Evolutionary conservation across 108 stramenopile genomes (phyloP).

Genomic region (Cyclotella kingstonii): DNA sequence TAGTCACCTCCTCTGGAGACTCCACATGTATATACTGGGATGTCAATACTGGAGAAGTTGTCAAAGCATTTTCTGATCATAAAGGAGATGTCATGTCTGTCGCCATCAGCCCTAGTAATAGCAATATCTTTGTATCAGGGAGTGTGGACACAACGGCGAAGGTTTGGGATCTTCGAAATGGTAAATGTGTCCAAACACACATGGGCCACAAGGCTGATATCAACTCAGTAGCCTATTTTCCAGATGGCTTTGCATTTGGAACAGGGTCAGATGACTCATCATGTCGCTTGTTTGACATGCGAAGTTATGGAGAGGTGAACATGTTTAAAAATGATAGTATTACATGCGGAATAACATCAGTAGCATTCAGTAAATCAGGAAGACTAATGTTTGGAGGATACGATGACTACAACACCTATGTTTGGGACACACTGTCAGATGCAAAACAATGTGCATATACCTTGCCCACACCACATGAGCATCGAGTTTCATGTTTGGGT

Average conservation of each 20-base stretch:
- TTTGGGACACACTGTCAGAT: slow-evolving; percentile 74
- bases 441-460: slow-evolving; percentile 47
- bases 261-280: slow-evolving; percentile 96
- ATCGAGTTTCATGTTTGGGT: slow-evolving; percentile 94
- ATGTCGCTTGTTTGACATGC: slow-evolving; percentile 93
- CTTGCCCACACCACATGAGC: slow-evolving; percentile 82
- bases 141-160: slow-evolving; percentile 95
- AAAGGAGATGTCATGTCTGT: slow-evolving; percentile 94
- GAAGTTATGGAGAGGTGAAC: slow-evolving; percentile 87
- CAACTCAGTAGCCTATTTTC: slow-evolving; percentile 95
- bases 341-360: slow-evolving; percentile 79
- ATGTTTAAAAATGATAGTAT: slow-evolving; percentile 78
- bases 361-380: slow-evolving; percentile 74
- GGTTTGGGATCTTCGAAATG: slow-evolving; percentile 95
- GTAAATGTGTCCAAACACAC: slow-evolving; percentile 85
- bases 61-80: slow-evolving; percentile 91
- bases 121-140: slow-evolving; percentile 90
- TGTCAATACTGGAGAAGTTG: slow-evolving; percentile 73
- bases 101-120: slow-evolving; percentile 73
- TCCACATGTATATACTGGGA: slow-evolving; percentile 98
- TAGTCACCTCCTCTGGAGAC: slow-evolving; percentile 95
- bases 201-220: slow-evolving; percentile 96
- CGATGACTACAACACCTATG: slow-evolving; percentile 70
- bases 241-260: slow-evolving; percentile 87
- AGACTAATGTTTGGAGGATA: slow-evolving; percentile 89